Base-by-base conservation (phyloP, 352 stramenopile genomes). In the Phytopythium chamaehyphon region DNA sequence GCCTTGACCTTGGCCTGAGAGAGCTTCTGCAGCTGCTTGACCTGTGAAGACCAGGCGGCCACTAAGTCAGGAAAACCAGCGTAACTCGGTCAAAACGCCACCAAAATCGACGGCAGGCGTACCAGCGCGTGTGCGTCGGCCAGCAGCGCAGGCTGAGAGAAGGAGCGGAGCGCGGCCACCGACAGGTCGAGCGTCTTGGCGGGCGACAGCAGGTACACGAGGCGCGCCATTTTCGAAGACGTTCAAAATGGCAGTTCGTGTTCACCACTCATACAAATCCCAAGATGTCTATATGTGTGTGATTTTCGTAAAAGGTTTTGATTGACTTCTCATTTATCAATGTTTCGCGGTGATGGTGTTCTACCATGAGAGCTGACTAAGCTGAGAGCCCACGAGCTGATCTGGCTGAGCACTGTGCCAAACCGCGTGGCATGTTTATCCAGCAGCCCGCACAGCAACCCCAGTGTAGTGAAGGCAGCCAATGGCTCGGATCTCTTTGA, bases 131-230 rank as follows among this genome's bases (percentile, higher is more conserved):
- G 71, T 3, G 81, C 69, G 10, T 90, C 72, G 0, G 50, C 50
- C n/a, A 95, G 62, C 8, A 92, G 66, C n/a, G 57, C 38, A 15
- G 81, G 76, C 19, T 83, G 59, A 0, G 67, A 79, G 47, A 69
- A 74, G 39, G 57, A 33, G 4, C 46, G 45, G 24, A 80, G 46
- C 19, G 44, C 53, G 1, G 69, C 40, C 33, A 47, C 36, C 18
- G 76, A 63, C 67, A 92, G 72, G 52, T 93, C 81, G 43, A 97
- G 64, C 26, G 86, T 96, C 76, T 97, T 97, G 26, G 88, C 87
- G 15, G 88, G 88, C 28, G 88, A 97, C 39, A 97, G 69, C 61
- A 97, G 62, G 24, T 85, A 90, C 36, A 93, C 52, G 15, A 96
- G 54, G 6, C 73, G 71, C 18, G 64, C 60, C 15, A 52, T 52